Evolutionary conservation across 495 filamentous ascomycete species (phyloP).

Genomic region (Lasiosphaeria ovina): DNA sequence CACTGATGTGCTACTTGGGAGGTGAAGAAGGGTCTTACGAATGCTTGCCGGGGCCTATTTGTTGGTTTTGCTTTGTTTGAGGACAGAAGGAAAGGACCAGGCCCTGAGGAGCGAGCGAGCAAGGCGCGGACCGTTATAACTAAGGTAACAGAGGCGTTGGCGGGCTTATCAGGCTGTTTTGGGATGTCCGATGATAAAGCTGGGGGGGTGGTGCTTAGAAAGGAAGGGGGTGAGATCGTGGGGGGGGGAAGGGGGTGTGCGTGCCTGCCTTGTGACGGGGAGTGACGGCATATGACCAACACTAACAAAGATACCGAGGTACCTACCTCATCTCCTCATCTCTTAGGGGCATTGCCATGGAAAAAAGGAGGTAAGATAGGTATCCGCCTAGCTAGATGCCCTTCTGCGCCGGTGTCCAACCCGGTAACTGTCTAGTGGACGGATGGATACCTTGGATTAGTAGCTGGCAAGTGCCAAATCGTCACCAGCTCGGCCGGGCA

Average conservation of each 20-base stretch:
- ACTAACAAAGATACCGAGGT: too few relatives aligned
- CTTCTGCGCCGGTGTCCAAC: too few relatives aligned
- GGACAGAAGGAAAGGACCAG: neutral
- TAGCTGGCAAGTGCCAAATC: too few relatives aligned
- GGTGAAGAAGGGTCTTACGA: neutral
- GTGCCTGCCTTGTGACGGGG: neutral
- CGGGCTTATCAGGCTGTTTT: neutral
- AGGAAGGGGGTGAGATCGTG: constrained; percentile 6
- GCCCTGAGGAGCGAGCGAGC: neutral
- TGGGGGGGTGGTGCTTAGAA: constrained; percentile 9
- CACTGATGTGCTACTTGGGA: too few relatives aligned
- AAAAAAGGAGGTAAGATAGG: too few relatives aligned
- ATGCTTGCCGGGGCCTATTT: constrained; percentile 6
- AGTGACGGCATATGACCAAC: constrained; percentile 2
- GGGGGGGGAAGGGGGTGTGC: neutral
- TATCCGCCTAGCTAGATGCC: too few relatives aligned
- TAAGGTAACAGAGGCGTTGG: neutral
- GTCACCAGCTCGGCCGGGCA: too few relatives aligned
- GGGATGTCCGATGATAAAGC: constrained; percentile 16
- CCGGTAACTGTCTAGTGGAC: too few relatives aligned
- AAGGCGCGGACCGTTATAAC: neutral
- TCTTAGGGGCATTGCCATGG: too few relatives aligned
- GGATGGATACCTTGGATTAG: too few relatives aligned
- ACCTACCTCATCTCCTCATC: too few relatives aligned
- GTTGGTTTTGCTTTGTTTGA: constrained; percentile 6